Base-by-base conservation (phyloP, 192 early-diverging fungal genomes). In the Thoreauomyces humboldtii region DNA sequence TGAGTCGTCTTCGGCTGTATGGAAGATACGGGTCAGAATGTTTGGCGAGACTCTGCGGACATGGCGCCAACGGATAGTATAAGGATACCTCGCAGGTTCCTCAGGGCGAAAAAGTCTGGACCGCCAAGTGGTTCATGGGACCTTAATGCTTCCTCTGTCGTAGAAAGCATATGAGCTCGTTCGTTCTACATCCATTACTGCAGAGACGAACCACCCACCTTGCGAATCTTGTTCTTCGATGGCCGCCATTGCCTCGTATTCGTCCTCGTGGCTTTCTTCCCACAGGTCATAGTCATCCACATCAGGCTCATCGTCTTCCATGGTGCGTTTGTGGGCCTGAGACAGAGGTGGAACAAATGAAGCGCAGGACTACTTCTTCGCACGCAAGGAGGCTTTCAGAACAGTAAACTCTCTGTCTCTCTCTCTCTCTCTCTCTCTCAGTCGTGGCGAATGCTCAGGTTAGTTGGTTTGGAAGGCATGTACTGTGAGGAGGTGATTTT, bases 201-300 rank as follows among this genome's bases (percentile, higher is more conserved):
- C 28, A 37, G 28, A 6, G 2, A 57, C 19, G 4, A 2, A n/a
- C 34, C 34, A 3, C 33, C 27, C 27, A 57, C 55, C 55, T 37
- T n/a, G 35, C 33, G n/a, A n/a, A n/a, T 57, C 42, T 0, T 61
- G 42, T 4, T 6, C 14, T 12, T 61, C 42, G 7, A 44, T 44
- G 31, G 45, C 45, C 19, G n/a, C 22, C 38, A 66, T 15, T 14
- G 64, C 64, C 41, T 66, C 52, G 21, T 57, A 28, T 28, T 66
- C 64, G 28, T 66, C 64, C 19, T 54, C 64, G 43, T 66, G 43
- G 7, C 58, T 41, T 22, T 35, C 64, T 33, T 66, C 64, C 64
- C 64, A 66, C 19, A 32, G 33, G 21, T 57, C 59, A 45, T 47
- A 47, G 29, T 61, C 64, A 42, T 52, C 17, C 0, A 47, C 21